Evolutionary conservation across 2,329 filamentous ascomycete species (phyloP).

Genomic region (Macroventuria anomochaeta): DNA sequence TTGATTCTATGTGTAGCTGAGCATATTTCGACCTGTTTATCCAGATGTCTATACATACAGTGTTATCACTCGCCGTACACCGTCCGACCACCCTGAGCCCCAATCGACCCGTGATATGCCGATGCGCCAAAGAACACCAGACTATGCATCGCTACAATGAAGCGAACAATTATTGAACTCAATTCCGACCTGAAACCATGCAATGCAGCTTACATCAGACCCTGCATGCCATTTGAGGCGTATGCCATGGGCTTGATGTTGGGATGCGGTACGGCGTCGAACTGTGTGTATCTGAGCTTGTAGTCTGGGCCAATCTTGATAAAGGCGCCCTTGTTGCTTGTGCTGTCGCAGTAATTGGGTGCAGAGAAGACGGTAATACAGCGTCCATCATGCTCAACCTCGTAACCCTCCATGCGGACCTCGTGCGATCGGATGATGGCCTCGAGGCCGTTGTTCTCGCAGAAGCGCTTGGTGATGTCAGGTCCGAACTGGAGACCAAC

Average conservation of each 20-base stretch:
- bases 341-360: constrained; percentile 96
- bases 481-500: constrained; percentile 97
- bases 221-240: constrained; percentile 80
- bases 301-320: constrained; percentile 95
- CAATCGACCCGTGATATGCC: constrained; percentile 34
- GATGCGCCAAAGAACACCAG: constrained; percentile 47
- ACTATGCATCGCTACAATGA: constrained; percentile 44
- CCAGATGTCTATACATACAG: constrained; percentile 15
- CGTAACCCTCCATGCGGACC: constrained; percentile 98
- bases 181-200: constrained; percentile 2
- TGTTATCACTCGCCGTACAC: constrained; percentile 10
- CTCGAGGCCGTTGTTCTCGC: constrained; percentile 91
- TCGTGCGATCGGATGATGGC: constrained; percentile 97
- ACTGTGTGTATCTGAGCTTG: constrained; percentile 90
- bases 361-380: constrained; percentile 99
- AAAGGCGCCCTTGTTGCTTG: constrained; percentile 96
- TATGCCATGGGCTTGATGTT: constrained; percentile 95
- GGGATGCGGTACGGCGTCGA: constrained; percentile 95
- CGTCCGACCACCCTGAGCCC: constrained; percentile 12
- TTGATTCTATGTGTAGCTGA: constrained; percentile 7
- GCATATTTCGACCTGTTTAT: constrained; percentile 12
- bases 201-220: constrained; percentile 65
- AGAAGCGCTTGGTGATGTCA: constrained; percentile 95
- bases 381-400: constrained; percentile 92
- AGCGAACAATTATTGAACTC: constrained; percentile 22